Base-by-base conservation (phyloP, 2,329 filamentous ascomycete species). In the Fusarium abutilonis region DNA sequence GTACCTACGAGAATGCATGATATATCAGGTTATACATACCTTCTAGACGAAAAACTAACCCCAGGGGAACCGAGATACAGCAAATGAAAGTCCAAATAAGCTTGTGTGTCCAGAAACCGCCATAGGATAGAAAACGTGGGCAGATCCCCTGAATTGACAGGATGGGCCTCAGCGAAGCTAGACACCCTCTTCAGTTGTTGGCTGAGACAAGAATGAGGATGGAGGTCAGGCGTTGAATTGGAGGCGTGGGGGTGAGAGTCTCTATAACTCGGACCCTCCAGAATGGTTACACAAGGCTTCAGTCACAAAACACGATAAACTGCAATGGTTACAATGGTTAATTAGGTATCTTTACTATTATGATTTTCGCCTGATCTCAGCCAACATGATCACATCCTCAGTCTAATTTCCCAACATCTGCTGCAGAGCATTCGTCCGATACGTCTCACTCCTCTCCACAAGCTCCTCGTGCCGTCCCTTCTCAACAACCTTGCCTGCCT, bases 391-490 rank as follows among this genome's bases (percentile, higher is more conserved):
- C 8, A 3, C 9, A 29, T 15, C 13, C 13, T 23, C 14, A 23
- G 21, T 14, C 38, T 41, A 54, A 15, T 57, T 61, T 11, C 51
- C 68, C 26, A 80, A 66, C 77, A 79, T 83, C 71, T 85, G 82
- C 60, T 83, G 81, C 62, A 80, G 70, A 21, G 81, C 81, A 70
- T 83, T 84, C 9, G 80, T 75, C 19, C 82, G 75, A 65, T 86
- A 85, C 23, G 76, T 79, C 60, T 84, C 83, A 47, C 82, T 83
- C 54, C 77, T 70, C 76, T 80, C 78, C 59, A 86, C 75, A 49
- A 86, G 70, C 66, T 86, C 83, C 53, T 82, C 78, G 66, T 86
- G 84, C 21, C 77, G 77, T 3, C 84, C 84, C 51, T 73, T 74
- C 56, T 85, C 83, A 11, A 84, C 79, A 40, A 84, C 76, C 49